These are phyloP conservation scores for Mangifera indica DNA, from an alignment of 345 rosid genomes.

Conservation along the genomic window DNA sequence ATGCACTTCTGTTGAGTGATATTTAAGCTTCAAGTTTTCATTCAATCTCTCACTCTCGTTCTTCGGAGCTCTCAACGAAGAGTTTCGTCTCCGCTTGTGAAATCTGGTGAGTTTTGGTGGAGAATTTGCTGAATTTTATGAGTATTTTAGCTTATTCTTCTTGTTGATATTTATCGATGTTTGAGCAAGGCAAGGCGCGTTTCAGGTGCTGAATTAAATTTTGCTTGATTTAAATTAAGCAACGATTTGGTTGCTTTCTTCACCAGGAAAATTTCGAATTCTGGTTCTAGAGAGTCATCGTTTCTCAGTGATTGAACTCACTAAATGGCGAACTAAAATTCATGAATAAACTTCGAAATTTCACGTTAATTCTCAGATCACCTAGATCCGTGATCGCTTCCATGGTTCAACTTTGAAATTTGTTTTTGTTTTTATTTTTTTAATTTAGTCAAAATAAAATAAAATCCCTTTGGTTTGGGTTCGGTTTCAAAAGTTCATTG, in stretches of 20 bases:
- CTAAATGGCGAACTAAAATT: background rate
- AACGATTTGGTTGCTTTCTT: background rate
- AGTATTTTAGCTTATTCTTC: background rate
- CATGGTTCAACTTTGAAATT: background rate
- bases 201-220: background rate
- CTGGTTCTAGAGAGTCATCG: background rate
- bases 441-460: background rate
- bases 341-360: background rate
- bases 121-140: background rate
- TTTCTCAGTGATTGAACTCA: background rate
- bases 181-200: background rate
- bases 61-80: background rate
- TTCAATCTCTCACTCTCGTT: background rate
- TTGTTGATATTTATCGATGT: background rate
- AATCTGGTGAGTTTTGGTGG: conserved; percentile 33
- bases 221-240: background rate
- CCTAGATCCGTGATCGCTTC: background rate
- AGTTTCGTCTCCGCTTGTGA: background rate
- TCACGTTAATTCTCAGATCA: background rate
- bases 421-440: background rate
- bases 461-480: background rate
- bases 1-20: conserved; percentile 37
- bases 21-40: background rate
- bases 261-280: background rate
- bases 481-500: background rate